A percentile compares a stretch with the other conserved stretches of the same genome.
phyloP scores from a whole-genome alignment of 345 rosid genomes.

The Lepidium didymum region DNA sequence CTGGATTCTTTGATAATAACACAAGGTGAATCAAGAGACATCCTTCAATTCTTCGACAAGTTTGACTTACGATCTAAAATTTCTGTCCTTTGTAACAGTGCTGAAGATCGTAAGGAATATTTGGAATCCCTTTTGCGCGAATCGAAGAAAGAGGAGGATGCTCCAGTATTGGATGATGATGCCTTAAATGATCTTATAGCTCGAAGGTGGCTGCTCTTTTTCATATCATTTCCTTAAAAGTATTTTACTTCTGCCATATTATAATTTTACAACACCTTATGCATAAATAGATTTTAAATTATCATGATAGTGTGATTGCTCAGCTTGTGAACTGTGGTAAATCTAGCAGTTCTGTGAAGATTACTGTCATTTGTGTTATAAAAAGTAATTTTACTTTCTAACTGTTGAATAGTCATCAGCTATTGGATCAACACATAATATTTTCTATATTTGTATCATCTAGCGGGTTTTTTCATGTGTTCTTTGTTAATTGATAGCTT shows the following conservation, averaged over 20 bases:
- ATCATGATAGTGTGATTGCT: neutral
- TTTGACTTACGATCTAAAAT: neutral
- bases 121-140: constrained; percentile 84
- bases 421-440: neutral
- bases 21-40: constrained; percentile 50
- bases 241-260: neutral
- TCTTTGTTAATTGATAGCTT: neutral
- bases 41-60: neutral
- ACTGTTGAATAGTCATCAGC: neutral
- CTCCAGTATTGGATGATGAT: constrained; percentile 86
- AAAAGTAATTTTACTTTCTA: neutral
- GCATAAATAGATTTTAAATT: neutral
- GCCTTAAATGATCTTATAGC: constrained; percentile 75
- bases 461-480: neutral
- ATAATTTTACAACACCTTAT: neutral
- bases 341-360: neutral
- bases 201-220: constrained; percentile 51
- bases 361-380: neutral
- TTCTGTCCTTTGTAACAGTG: constrained; percentile 43
- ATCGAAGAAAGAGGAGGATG: constrained; percentile 88
- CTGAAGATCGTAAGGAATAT: constrained; percentile 92
- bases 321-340: neutral
- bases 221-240: neutral
- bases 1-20: constrained; percentile 93
- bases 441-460: neutral